Conservation (phyloP, 148 eudicot genomes). For the Arbutus unedo region DNA sequence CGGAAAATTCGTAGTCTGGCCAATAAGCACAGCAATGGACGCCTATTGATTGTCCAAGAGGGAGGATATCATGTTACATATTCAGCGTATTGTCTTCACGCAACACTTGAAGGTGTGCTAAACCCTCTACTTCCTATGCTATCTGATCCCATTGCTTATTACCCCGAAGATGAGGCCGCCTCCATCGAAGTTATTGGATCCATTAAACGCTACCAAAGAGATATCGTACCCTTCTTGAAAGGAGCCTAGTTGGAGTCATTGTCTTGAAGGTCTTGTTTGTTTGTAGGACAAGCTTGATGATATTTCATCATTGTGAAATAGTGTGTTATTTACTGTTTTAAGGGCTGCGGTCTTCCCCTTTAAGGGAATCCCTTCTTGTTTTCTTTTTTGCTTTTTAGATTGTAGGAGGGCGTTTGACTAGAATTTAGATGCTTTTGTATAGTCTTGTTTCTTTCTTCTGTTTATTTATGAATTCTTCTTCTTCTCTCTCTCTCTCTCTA, state of each 20-base stretch:
- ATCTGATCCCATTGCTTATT: slow-evolving; percentile 74
- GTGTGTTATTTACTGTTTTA: not conserved
- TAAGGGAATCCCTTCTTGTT: not conserved
- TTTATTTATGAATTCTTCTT: not conserved
- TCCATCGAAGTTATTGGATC: slow-evolving; percentile 40
- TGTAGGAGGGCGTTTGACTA: not conserved
- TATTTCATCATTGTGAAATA: not conserved
- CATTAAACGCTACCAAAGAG: slow-evolving; percentile 44
- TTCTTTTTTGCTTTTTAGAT: not conserved
- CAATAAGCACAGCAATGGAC: slow-evolving; percentile 53
- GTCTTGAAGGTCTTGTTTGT: not conserved
- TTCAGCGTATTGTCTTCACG: slow-evolving; percentile 92
- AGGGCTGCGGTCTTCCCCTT: not conserved
- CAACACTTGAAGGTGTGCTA: slow-evolving; percentile 82
- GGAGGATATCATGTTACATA: slow-evolving; percentile 94
- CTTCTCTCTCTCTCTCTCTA: not conserved
- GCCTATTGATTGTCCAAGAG: slow-evolving; percentile 82
- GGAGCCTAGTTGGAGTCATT: slow-evolving; percentile 19
- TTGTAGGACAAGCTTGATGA: not conserved
- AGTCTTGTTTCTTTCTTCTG: too few species aligned
- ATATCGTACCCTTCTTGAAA: slow-evolving; percentile 41
- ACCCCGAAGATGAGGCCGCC: slow-evolving; percentile 72
- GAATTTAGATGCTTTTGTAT: too few species aligned
- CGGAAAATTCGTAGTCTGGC: slow-evolving; percentile 53
- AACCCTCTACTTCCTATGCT: slow-evolving; percentile 48